phyloP scores from a whole-genome alignment of 2,329 filamentous ascomycete species.

The Fusarium dlaminii region DNA sequence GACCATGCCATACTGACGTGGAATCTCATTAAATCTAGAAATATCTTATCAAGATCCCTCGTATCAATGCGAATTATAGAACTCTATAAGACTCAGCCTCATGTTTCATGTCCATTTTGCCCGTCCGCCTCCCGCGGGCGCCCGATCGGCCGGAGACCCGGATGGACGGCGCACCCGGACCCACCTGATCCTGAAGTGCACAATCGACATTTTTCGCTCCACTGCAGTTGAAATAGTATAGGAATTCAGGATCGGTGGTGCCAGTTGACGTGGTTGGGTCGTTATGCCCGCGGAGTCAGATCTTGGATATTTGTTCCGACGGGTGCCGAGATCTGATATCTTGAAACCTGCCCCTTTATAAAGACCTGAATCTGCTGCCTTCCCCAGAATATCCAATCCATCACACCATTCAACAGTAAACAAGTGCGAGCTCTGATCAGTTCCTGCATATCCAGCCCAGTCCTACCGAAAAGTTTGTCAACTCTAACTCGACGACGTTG shows the following conservation, averaged over 20 bases:
- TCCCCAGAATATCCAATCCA: background rate
- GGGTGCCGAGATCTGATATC: background rate
- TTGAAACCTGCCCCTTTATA: conserved; percentile 1
- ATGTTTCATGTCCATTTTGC: background rate
- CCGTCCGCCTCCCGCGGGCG: background rate
- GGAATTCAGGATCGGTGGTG: background rate
- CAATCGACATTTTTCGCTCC: background rate
- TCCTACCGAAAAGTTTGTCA: background rate
- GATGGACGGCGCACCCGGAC: background rate
- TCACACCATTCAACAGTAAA: background rate
- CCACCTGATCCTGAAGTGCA: background rate
- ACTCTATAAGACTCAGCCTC: conserved; percentile 2
- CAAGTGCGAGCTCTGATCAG: background rate
- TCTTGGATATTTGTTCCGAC: background rate
- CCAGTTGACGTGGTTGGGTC: conserved; percentile 9
- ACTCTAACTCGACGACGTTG: background rate
- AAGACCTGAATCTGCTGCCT: background rate
- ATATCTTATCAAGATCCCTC: background rate
- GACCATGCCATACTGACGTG: background rate
- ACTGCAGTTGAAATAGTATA: background rate
- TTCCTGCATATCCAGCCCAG: background rate
- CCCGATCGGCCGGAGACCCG: conserved; percentile 2
- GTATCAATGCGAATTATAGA: background rate
- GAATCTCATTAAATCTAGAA: background rate
- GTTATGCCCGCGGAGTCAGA: background rate